These are phyloP conservation scores for Capsicum rhomboideum DNA, from an alignment of 257 asterid genomes.

Conservation along the genomic window DNA sequence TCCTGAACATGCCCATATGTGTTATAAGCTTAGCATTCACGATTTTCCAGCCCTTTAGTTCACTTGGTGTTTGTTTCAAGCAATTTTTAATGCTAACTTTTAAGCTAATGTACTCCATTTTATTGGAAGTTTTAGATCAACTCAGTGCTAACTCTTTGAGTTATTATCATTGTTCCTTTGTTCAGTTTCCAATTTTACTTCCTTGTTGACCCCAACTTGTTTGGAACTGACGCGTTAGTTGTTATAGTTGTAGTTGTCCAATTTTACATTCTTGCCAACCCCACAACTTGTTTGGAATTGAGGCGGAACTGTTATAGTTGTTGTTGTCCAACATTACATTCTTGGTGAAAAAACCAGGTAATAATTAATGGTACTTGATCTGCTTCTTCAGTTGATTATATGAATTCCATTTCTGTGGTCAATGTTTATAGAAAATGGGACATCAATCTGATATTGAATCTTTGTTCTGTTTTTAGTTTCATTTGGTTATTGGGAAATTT, in stretches of 20 bases:
- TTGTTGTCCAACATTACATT: background rate
- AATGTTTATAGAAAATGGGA: background rate
- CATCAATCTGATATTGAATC: background rate
- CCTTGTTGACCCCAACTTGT: background rate
- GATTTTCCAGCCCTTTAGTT: conserved; percentile 27
- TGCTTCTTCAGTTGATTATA: background rate
- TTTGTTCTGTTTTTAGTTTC: background rate
- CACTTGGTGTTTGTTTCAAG: conserved; percentile 12
- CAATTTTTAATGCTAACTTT: background rate
- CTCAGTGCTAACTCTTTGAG: background rate
- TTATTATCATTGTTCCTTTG: background rate
- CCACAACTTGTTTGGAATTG: background rate
- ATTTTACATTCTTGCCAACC: background rate
- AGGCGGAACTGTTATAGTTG: background rate
- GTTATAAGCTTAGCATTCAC: conserved; percentile 7
- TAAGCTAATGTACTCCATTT: background rate
- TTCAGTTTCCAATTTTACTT: background rate
- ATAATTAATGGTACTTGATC: background rate
- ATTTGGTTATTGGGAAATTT: background rate
- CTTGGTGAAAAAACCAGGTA: background rate
- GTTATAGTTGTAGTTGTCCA: background rate
- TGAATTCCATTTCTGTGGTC: background rate
- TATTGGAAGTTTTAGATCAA: background rate
- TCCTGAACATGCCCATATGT: conserved; percentile 1
- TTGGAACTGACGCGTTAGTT: background rate